Base-by-base conservation (phyloP, 257 asterid genomes). In the Primulina tabacum region DNA sequence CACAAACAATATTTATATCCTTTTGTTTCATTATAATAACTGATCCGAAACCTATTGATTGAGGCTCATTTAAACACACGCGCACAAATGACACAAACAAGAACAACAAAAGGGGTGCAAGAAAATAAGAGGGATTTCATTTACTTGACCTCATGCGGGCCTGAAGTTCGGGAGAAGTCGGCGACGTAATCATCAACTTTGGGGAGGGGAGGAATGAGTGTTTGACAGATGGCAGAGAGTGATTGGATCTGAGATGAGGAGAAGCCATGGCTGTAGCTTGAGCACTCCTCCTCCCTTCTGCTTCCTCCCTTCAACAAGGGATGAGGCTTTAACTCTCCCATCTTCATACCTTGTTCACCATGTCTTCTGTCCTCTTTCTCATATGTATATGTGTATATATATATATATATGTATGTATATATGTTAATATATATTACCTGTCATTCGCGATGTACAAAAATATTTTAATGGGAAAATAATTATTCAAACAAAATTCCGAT, bases 191-290 rank as follows among this genome's bases (percentile, higher is more conserved):
- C 72, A 8, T 26, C 57, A 18, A 24, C 53, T 24, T 55, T 20
- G 16, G 85, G 66, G 40, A 87, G 76, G 24, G 96, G 86, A 73
- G 98, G 98, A 9, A 87, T 76, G 67, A 93, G 80, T 60, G 97
- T 74, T 64, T 85, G 89, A 79, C 89, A 90, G 5, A 86, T 59
- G 73, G 96, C 84, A 43, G 90, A 28, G 59, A 90, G 35, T 64
- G 95, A 75, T 76, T 86, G 90, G 68, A 89, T 83, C 84, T 93
- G 96, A 64, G 88, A 73, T 18, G 82, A 57, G 67, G 94, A 88
- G 60, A 90, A 85, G 68, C 95, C 96, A 90, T 93, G 98, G 69
- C 14, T 80, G 79, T 87, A 89, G 69, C 72, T 75, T 60, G 76
- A 75, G 68, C 75, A 60, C 28, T 66, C 67, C 57, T 52, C 60